Evolutionary conservation across 2,329 filamentous ascomycete species (phyloP), one percentile per base, ranked within the genome.

Genomic region (Pseudohalonectria lignicola): DNA sequence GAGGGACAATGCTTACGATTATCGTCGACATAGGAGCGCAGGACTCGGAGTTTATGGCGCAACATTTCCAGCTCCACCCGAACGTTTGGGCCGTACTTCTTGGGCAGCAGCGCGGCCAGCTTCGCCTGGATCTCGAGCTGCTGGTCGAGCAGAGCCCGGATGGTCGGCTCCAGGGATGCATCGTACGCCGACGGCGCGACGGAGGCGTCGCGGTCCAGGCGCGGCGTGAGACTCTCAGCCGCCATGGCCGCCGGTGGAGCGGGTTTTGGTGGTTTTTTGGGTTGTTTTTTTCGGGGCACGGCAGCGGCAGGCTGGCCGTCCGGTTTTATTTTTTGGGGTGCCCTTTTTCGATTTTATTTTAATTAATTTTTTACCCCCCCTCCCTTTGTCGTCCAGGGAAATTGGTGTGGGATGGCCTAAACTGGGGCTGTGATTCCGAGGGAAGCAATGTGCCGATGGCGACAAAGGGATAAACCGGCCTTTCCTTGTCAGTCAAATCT

Each of bases 51-150:
- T 53, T 76, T 76, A 53, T 71, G 64, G 42, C 67, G 69, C 48
- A 77, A 57, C 67, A 74, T 72, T 37, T 64, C 61, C 20, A 73
- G 56, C 57, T 76, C 72, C 35, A 62, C 45, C 43, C 60, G 62
- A 46, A 63, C 54, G 50, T 71, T 64, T 37, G 64, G 59, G 34
- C 61, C 61, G 55, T 67, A 64, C 45, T 63, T 66, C 46, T 59
- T 57, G 39, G 66, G 64, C 13, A 72, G 58, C 34, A 73, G 53
- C 42, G 59, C 59, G 40, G 64, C 61, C 38, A 73, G 59, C 50
- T 64, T 65, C 44, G 68, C 61, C 48, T 71, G 65, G 47, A 72
- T 68, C 44, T 69, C 66, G 49, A 65, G 65, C 49, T 71, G 68
- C 51, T 74, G 69, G 44, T 67, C 63, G 42, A 69, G 64, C 43